Percentiles rank a stretch among this genome's conserved stretches.
phyloP scores from a whole-genome alignment of 768 basidiomycete genomes.

The Chalciporus pseudorubinellus region DNA sequence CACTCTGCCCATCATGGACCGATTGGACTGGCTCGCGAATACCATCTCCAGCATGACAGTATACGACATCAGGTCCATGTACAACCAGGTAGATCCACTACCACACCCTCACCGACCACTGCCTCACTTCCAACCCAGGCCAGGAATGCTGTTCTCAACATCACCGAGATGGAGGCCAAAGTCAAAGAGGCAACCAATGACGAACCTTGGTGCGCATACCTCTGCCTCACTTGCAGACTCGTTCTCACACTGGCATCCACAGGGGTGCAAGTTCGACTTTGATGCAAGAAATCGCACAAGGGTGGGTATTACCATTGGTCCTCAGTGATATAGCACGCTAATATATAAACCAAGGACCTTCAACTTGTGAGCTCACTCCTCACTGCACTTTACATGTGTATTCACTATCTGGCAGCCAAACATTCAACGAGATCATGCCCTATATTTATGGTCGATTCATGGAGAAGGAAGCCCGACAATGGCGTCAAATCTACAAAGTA shows the following conservation, averaged over 20 bases:
- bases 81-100: slow-evolving; percentile 70
- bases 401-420: slow-evolving; percentile 57
- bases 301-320: slow-evolving; percentile 47
- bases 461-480: slow-evolving; percentile 97
- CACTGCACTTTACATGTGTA: background rate
- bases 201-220: slow-evolving; percentile 85
- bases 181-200: slow-evolving; percentile 97
- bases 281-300: slow-evolving; percentile 98
- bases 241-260: slow-evolving; percentile 8
- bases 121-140: slow-evolving; percentile 50
- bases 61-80: slow-evolving; percentile 93
- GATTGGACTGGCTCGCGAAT: slow-evolving; percentile 69
- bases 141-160: slow-evolving; percentile 93
- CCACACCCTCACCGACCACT: background rate
- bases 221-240: background rate
- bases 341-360: slow-evolving; percentile 68
- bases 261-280: slow-evolving; percentile 98
- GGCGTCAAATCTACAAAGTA: slow-evolving; percentile 99
- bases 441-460: slow-evolving; percentile 92
- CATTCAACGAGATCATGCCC: slow-evolving; percentile 99
- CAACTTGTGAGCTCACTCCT: slow-evolving; percentile 70
- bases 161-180: slow-evolving; percentile 96
- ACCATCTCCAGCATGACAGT: slow-evolving; percentile 80
- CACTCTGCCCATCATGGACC: slow-evolving; percentile 63
- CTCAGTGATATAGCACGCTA: slow-evolving; percentile 8